These are phyloP conservation scores for Hypoxylon lienhwacheense DNA, from an alignment of 495 filamentous ascomycete genomes.

Conservation along the genomic window DNA sequence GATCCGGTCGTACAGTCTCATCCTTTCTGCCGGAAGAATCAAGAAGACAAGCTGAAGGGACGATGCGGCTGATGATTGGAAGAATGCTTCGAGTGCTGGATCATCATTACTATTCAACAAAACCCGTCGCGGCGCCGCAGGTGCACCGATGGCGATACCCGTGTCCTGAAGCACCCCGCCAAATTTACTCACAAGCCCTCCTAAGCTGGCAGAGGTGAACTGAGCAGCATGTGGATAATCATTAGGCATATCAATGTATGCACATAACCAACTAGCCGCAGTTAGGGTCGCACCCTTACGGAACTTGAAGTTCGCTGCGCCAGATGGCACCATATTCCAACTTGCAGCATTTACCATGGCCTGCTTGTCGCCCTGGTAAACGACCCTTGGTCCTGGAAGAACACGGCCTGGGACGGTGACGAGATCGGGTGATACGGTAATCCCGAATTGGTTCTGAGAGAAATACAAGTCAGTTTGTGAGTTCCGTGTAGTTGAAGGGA, in stretches of 20 bases:
- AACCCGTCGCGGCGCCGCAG: neutral
- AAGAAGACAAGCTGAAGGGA: slow-evolving; percentile 33
- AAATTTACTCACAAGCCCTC: neutral
- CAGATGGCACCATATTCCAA: slow-evolving; percentile 18
- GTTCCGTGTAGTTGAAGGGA: neutral
- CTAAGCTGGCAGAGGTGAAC: neutral
- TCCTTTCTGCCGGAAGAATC: slow-evolving; percentile 54
- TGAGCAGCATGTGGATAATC: neutral
- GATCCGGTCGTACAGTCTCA: slow-evolving; percentile 60
- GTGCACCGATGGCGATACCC: neutral
- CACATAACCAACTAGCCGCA: neutral
- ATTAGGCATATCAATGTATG: slow-evolving; percentile 4
- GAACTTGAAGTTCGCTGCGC: slow-evolving; percentile 1
- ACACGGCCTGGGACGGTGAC: slow-evolving; percentile 62
- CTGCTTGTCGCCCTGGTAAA: slow-evolving; percentile 42
- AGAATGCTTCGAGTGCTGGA: slow-evolving; percentile 9
- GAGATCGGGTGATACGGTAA: slow-evolving; percentile 48
- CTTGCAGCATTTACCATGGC: neutral
- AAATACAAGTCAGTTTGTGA: neutral
- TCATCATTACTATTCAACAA: neutral
- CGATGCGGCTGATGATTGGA: neutral
- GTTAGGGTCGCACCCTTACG: neutral
- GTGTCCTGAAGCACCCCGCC: neutral
- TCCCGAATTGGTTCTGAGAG: slow-evolving; percentile 47
- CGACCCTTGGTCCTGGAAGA: slow-evolving; percentile 51